Conservation (phyloP, 2,329 filamentous ascomycete genomes). For the Cytospora paraplurivora region DNA sequence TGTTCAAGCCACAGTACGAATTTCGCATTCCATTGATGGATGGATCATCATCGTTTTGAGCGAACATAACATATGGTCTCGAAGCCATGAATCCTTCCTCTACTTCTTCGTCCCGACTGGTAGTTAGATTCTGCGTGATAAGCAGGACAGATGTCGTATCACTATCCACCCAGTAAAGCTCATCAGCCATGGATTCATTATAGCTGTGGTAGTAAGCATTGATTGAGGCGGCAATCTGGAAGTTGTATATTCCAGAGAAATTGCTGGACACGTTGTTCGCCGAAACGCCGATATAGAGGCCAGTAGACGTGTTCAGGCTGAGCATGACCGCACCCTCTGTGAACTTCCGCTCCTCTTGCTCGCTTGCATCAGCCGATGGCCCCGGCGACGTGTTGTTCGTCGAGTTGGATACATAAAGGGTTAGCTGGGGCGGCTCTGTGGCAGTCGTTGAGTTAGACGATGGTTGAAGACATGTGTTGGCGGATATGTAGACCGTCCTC, state of each 20-base stretch:
- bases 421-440: conserved; percentile 68
- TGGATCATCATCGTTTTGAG: conserved; percentile 59
- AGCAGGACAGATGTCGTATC: conserved; percentile 79
- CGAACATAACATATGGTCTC: conserved; percentile 77
- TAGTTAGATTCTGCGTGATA: conserved; percentile 73
- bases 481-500: conserved; percentile 72
- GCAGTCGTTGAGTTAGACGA: conserved; percentile 49
- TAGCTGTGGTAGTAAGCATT: conserved; percentile 75
- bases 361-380: conserved; percentile 50
- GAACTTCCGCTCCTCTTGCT: conserved; percentile 55
- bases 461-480: conserved; percentile 85
- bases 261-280: conserved; percentile 66
- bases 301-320: conserved; percentile 60
- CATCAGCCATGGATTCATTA: conserved; percentile 46
- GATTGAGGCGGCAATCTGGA: conserved; percentile 80
- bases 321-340: conserved; percentile 70
- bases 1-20: conserved; percentile 80
- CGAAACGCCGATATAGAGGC: conserved; percentile 75
- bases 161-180: conserved; percentile 79
- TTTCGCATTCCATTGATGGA: conserved; percentile 69
- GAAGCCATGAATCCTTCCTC: conserved; percentile 57
- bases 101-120: conserved; percentile 50
- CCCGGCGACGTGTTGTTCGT: conserved; percentile 66
- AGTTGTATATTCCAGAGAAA: conserved; percentile 72
- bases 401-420: conserved; percentile 73